A percentile compares a stretch with the other conserved stretches of the same genome.
These are phyloP conservation scores for Exophiala bonariae DNA, from an alignment of 2,329 filamentous ascomycete genomes.

Conservation along the genomic window DNA sequence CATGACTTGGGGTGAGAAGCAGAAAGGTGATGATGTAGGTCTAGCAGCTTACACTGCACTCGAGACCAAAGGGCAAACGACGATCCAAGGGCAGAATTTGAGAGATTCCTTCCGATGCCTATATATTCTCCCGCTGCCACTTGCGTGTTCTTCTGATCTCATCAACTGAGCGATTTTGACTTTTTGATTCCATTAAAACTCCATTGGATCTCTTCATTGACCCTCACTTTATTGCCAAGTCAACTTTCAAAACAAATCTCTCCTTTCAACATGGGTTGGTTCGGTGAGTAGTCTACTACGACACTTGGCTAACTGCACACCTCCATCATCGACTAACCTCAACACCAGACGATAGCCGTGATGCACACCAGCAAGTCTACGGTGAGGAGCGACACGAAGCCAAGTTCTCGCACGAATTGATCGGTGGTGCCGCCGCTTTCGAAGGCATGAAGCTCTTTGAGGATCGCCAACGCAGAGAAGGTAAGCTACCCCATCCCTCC, in stretches of 20 bases:
- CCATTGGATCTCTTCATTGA: no score
- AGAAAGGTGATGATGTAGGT: no score
- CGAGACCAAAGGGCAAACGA: no score
- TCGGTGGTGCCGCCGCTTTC: constrained; percentile 76
- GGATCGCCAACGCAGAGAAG: constrained; percentile 69
- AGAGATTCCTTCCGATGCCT: not conserved
- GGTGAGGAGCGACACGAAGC: constrained; percentile 55
- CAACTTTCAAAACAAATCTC: constrained; percentile 3
- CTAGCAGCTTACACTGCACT: no score
- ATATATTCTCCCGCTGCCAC: constrained; percentile 3
- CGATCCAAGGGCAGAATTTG: no score
- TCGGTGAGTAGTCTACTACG: constrained; percentile 3
- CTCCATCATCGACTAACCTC: not conserved
- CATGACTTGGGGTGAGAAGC: no score
- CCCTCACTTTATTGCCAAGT: no score
- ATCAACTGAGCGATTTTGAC: no score
- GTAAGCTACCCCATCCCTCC: constrained; percentile 41
- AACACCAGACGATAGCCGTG: constrained; percentile 49
- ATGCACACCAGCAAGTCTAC: constrained; percentile 58
- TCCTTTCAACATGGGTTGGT: constrained; percentile 35
- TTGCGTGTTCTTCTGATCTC: no score
- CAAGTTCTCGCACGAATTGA: constrained; percentile 69
- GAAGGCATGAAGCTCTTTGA: constrained; percentile 79
- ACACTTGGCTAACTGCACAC: not conserved
- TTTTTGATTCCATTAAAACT: no score